These are phyloP conservation scores for Pythium phragmiticola DNA, from an alignment of 352 stramenopile species.

Conservation along the genomic window DNA sequence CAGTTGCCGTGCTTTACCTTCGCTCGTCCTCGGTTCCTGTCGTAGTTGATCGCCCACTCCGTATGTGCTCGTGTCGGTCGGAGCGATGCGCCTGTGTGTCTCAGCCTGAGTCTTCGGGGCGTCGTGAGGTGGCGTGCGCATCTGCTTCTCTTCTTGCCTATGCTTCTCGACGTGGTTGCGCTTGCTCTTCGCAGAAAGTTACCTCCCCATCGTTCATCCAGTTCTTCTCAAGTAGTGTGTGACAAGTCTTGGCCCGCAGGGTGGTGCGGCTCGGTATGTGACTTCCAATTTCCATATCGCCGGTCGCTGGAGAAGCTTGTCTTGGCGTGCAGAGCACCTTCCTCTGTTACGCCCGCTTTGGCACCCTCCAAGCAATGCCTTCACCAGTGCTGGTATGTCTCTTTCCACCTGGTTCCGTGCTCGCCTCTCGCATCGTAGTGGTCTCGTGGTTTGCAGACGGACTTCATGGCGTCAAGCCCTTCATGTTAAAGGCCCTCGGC, in stretches of 20 bases:
- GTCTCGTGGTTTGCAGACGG: conserved; percentile 3
- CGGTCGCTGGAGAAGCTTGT: not conserved
- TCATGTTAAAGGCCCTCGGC: not conserved
- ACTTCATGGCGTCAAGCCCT: not conserved
- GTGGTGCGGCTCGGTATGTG: conserved; percentile 3
- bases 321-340: conserved; percentile 1
- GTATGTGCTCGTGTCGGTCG: too few relatives aligned
- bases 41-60: too few relatives aligned
- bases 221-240: conserved; percentile 3
- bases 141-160: not conserved
- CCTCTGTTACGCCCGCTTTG: not conserved
- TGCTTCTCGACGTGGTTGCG: not conserved
- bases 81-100: too few relatives aligned
- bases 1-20: too few relatives aligned
- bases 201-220: not conserved
- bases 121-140: not conserved
- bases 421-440: not conserved
- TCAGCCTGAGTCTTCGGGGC: not conserved
- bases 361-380: not conserved
- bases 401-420: not conserved
- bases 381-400: conserved; percentile 3
- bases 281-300: not conserved
- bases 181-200: not conserved
- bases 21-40: too few relatives aligned
- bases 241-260: not conserved